Base-by-base conservation (phyloP, 768 basidiomycete genomes). In the Trametes meyenii region DNA sequence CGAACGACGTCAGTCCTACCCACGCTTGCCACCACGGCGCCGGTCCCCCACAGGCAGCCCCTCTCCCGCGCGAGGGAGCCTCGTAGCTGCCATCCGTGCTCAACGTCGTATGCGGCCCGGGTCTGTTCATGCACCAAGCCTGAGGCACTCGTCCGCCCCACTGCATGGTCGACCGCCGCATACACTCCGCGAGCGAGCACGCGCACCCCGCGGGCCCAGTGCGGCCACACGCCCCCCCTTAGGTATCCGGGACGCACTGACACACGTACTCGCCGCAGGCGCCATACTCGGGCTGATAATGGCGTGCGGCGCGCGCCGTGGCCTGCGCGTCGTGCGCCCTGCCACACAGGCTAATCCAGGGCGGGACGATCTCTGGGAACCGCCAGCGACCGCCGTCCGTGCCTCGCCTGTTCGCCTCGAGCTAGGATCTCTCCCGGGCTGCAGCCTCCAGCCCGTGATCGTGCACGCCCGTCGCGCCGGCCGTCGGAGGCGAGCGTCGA, bases 141-240 rank as follows among this genome's bases (percentile, higher is more conserved):
- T 8, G 8, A 33, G 29, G 29, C 29, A 33, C 23, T 2, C 10
- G 23, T 21, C 21, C 46, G 21, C 10, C 8, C 46, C 5, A 1
- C 10, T 29, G 43, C 23, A 43, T 26, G 21, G 21, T 45, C 40
- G 29, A 36, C 43, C 46, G 54, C 54, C 44, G 54, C 48, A 56
- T 46, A 36, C 55, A 56, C 55, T 49, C 55, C 45, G 55, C 55
- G 45, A 56, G 36, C 55, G 48, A 17, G 45, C 38, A 44, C 16
- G 33, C 19, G 2, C 38, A 36, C 36, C 35, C 8, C 51, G 45
- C 55, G 54, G 43, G 14, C 43, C 33, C 43, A 55, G 54, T 46
- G 36, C 55, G 55, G 50, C 8, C 35, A 11, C 50, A 8, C 12
- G 13, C 13, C 49, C 16, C n/a, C 50, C 36, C 35, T 51, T 29